phyloP scores from a whole-genome alignment of 2,329 filamentous ascomycete genomes.

The Curvularia spicifera region DNA sequence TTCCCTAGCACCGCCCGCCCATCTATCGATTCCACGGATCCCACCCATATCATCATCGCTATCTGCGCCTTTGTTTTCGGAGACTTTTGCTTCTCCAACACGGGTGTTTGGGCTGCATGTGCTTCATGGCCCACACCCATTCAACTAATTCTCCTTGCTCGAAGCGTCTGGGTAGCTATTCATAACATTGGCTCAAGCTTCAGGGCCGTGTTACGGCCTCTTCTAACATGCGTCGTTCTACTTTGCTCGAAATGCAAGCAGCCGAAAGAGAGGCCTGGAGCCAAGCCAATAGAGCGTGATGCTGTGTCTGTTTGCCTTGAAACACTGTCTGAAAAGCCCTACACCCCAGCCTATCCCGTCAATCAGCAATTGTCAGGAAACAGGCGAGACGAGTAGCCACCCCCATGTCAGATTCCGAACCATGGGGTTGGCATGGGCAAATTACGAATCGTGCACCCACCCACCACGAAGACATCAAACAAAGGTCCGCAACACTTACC shows the following conservation, averaged over 20 bases:
- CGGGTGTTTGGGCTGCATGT: not conserved
- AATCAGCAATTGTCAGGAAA: slow-evolving; percentile 23
- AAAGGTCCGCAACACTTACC: slow-evolving; percentile 58
- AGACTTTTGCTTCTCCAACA: not conserved
- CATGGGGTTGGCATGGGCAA: slow-evolving; percentile 22
- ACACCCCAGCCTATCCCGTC: slow-evolving; percentile 65
- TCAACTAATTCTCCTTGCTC: not conserved
- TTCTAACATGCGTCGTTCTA: slow-evolving; percentile 42
- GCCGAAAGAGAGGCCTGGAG: slow-evolving; percentile 54
- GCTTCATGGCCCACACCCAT: not conserved
- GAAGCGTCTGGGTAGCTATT: no score
- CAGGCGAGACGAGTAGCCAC: slow-evolving; percentile 23
- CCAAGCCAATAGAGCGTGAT: slow-evolving; percentile 71
- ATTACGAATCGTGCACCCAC: slow-evolving; percentile 21
- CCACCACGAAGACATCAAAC: slow-evolving; percentile 29
- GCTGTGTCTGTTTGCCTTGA: slow-evolving; percentile 72
- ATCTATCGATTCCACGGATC: not conserved
- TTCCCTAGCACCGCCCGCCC: slow-evolving; percentile 1
- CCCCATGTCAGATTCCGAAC: slow-evolving; percentile 26
- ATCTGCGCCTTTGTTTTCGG: not conserved
- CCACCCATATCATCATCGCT: not conserved
- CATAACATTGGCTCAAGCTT: slow-evolving; percentile 5
- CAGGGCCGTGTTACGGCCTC: slow-evolving; percentile 24
- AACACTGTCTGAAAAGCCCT: slow-evolving; percentile 74
- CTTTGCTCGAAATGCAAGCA: slow-evolving; percentile 32